phyloP scores from a whole-genome alignment of 1,284 basidiomycete species.

The Apiotrichum porosum region DNA sequence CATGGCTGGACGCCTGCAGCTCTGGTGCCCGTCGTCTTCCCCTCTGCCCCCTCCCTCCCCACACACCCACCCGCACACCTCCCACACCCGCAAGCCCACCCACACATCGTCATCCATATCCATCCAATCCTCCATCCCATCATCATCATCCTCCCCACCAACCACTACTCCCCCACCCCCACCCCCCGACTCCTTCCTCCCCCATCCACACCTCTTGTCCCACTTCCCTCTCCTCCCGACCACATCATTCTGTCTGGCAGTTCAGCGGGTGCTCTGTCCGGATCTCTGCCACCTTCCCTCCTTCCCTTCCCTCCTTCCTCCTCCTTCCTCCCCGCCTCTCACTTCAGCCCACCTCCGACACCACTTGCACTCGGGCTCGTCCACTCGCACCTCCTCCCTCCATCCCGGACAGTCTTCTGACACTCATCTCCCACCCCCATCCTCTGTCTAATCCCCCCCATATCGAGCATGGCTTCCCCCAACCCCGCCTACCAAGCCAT shows the following conservation, averaged over 20 bases:
- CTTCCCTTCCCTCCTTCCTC: neutral
- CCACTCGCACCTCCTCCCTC: no score
- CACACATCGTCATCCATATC: no score
- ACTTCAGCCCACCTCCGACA: no score
- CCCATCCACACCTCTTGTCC: neutral
- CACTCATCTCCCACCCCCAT: no score
- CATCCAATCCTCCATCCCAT: neutral
- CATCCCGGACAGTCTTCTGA: no score
- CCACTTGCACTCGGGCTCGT: no score
- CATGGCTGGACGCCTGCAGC: no score
- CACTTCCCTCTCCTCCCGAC: no score
- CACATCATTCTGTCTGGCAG: no score
- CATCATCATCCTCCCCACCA: neutral
- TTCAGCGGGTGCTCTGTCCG: no score
- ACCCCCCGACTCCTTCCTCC: neutral
- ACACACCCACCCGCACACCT: neutral
- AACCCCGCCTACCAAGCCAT: constrained; percentile 45
- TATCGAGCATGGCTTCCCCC: constrained; percentile 3
- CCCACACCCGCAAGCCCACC: neutral
- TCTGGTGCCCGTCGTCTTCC: no score
- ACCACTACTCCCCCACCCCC: neutral
- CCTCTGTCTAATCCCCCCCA: no score
- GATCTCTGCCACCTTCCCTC: neutral
- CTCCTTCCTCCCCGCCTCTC: neutral
- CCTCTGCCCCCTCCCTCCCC: neutral